Evolutionary conservation across 2,329 filamentous ascomycete genomes (phyloP).

Genomic region (Aspergillus sp.): DNA sequence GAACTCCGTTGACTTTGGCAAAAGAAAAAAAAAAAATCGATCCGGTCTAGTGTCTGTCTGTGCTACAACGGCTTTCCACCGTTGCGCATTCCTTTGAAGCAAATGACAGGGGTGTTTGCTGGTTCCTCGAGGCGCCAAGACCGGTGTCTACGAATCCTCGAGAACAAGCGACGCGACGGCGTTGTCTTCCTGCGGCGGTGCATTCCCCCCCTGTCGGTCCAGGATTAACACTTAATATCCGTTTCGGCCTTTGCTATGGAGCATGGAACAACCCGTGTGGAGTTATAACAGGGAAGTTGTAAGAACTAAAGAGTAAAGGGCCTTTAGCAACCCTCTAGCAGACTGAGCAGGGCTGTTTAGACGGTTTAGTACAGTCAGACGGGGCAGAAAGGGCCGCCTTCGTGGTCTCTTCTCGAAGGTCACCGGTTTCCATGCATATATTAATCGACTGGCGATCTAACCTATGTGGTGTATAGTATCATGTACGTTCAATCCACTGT

Average conservation of each 20-base stretch:
- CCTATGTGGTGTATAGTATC: background rate
- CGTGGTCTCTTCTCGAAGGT: constrained; percentile 11
- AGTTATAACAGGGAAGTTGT: background rate
- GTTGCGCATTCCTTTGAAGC: constrained; percentile 8
- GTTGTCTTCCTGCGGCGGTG: background rate
- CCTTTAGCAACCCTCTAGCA: too few relatives aligned
- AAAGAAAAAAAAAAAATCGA: background rate
- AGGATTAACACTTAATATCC: background rate
- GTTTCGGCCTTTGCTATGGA: constrained; percentile 3
- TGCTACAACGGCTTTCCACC: constrained; percentile 29
- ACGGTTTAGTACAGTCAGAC: background rate
- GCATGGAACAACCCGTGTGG: background rate
- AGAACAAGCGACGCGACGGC: background rate
- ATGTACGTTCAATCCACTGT: background rate
- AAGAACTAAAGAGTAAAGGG: background rate
- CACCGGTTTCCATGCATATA: constrained; percentile 11
- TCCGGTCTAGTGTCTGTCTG: constrained; percentile 18
- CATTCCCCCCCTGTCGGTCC: background rate
- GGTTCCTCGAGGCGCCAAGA: constrained; percentile 1
- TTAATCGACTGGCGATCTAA: constrained; percentile 5
- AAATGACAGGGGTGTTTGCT: constrained; percentile 1
- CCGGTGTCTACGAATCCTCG: background rate
- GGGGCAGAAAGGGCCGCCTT: background rate
- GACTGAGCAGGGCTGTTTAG: background rate
- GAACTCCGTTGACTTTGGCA: too few relatives aligned